These are phyloP conservation scores for Kwoniella pini DNA, from an alignment of 768 basidiomycete genomes.

Conservation along the genomic window DNA sequence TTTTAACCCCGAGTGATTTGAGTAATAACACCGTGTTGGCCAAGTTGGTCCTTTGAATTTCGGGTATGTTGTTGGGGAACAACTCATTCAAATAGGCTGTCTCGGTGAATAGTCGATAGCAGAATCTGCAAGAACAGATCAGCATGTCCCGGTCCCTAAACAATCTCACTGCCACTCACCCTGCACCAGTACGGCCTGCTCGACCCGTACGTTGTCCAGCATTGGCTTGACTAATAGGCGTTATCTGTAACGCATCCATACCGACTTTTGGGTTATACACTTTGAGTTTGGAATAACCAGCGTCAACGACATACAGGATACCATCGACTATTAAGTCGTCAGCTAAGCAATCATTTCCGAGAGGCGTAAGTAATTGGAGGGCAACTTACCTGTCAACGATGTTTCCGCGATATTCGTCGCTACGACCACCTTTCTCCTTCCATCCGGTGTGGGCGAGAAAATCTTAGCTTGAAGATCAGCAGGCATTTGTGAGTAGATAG, in stretches of 20 bases:
- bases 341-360: neutral
- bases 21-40: slow-evolving; percentile 93
- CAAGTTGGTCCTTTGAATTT: slow-evolving; percentile 96
- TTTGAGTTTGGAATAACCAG: slow-evolving; percentile 95
- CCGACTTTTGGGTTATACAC: slow-evolving; percentile 99
- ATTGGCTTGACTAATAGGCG: slow-evolving; percentile 98
- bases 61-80: slow-evolving; percentile 93
- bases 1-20: slow-evolving; percentile 95
- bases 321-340: slow-evolving; percentile 73
- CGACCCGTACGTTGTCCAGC: slow-evolving; percentile 94
- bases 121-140: slow-evolving; percentile 64
- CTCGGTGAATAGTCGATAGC: slow-evolving; percentile 96
- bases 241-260: slow-evolving; percentile 99
- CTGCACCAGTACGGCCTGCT: slow-evolving; percentile 92
- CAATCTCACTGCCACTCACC: slow-evolving; percentile 60
- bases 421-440: slow-evolving; percentile 92
- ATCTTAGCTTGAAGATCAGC: slow-evolving; percentile 98
- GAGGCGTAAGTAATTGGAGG: neutral
- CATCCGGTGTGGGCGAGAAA: slow-evolving; percentile 90
- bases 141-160: neutral
- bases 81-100: slow-evolving; percentile 95
- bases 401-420: slow-evolving; percentile 99
- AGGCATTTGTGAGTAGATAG: slow-evolving; percentile 99
- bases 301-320: slow-evolving; percentile 94
- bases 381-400: slow-evolving; percentile 74